Evolutionary conservation across 169 alveolate genomes (phyloP).

Genomic region (Pseudocohnilembus persalinus): DNA sequence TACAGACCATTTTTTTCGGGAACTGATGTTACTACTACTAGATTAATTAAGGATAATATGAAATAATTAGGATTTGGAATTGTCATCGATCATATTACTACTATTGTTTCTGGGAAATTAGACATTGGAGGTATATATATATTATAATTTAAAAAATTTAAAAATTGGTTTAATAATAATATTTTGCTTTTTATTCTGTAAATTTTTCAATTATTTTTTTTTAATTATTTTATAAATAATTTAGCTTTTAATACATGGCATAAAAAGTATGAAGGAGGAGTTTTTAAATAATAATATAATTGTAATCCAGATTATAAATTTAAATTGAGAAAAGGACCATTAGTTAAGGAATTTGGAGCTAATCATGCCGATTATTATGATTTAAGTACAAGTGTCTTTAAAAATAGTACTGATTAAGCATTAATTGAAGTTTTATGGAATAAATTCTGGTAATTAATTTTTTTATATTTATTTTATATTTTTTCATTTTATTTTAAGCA

Average conservation of each 20-base stretch:
- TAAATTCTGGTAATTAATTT: slow-evolving; percentile 59
- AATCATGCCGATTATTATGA: slow-evolving; percentile 72
- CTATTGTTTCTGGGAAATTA: slow-evolving; percentile 80
- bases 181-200: slow-evolving; percentile 52
- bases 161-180: slow-evolving; percentile 39
- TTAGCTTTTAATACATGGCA: neutral
- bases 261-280: neutral
- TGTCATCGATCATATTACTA: slow-evolving; percentile 86
- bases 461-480: too few species aligned
- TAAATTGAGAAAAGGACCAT: slow-evolving; percentile 40
- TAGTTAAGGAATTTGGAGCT: slow-evolving; percentile 88
- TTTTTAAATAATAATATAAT: too few species aligned
- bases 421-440: slow-evolving; percentile 70
- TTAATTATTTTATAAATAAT: too few species aligned
- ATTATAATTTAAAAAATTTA: slow-evolving; percentile 83
- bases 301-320: neutral
- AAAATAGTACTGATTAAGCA: slow-evolving; percentile 58
- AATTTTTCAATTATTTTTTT: too few species aligned
- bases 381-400: slow-evolving; percentile 64
- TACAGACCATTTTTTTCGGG: slow-evolving; percentile 92
- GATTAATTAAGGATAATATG: slow-evolving; percentile 76
- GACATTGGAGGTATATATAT: slow-evolving; percentile 86
- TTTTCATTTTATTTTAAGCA: too few species aligned
- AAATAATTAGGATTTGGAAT: slow-evolving; percentile 86
- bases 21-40: slow-evolving; percentile 82